Evolutionary conservation across 2,329 filamentous ascomycete genomes (phyloP).

Genomic region (Nemania bipapillata): DNA sequence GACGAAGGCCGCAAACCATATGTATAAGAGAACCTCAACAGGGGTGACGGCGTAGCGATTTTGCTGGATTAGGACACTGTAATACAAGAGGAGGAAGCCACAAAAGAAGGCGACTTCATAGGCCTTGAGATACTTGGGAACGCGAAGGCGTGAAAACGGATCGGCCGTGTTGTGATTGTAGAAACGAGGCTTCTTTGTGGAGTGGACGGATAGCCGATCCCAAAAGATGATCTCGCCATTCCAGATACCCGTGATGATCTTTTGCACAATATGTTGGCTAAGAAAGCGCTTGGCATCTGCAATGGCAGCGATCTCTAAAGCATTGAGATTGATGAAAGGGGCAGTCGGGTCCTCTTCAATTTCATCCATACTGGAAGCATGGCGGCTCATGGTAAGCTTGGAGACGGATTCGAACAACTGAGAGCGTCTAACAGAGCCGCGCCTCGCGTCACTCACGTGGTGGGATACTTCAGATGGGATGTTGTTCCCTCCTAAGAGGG

Average conservation of each 20-base stretch:
- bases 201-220: constrained; percentile 71
- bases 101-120: constrained; percentile 79
- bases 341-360: constrained; percentile 71
- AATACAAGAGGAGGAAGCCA: constrained; percentile 80
- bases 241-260: constrained; percentile 77
- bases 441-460: constrained; percentile 42
- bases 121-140: constrained; percentile 76
- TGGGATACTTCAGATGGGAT: constrained; percentile 38
- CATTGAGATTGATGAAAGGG: constrained; percentile 82
- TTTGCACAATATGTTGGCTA: constrained; percentile 75
- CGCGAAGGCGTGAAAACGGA: constrained; percentile 74
- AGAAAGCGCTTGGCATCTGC: constrained; percentile 78
- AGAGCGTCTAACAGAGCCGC: constrained; percentile 60
- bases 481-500: constrained; percentile 54
- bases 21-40: constrained; percentile 77
- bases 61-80: constrained; percentile 81
- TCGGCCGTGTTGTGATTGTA: constrained; percentile 71
- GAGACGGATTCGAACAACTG: constrained; percentile 66
- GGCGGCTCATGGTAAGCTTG: constrained; percentile 63
- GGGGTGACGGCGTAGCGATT: constrained; percentile 72
- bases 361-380: constrained; percentile 57
- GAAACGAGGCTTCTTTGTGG: constrained; percentile 72
- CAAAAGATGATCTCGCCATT: constrained; percentile 79
- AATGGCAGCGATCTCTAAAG: constrained; percentile 79
- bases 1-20: constrained; percentile 88